Conservation (phyloP, 1,139 yeast species). For the Blastobotrys apis region DNA sequence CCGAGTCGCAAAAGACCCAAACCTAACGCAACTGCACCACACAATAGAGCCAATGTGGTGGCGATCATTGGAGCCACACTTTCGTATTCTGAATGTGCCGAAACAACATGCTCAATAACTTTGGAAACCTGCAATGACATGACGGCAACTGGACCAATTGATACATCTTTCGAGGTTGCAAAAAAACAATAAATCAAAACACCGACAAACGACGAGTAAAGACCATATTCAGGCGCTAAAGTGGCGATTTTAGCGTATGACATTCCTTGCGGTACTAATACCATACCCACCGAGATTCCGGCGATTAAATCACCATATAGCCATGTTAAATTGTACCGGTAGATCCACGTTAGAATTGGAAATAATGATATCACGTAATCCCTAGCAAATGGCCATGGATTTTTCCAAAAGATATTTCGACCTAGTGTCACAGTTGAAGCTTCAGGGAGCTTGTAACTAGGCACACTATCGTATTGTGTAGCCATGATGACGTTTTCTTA, state of each 20-base stretch:
- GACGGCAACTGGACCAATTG: conserved; percentile 96
- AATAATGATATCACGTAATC: conserved; percentile 60
- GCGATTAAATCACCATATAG: conserved; percentile 79
- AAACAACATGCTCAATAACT: conserved; percentile 63
- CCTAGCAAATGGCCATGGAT: conserved; percentile 28
- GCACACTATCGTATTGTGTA: conserved; percentile 9
- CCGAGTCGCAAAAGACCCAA: conserved; percentile 82
- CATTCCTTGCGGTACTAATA: conserved; percentile 93
- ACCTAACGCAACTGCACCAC: conserved; percentile 82
- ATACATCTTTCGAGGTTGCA: conserved; percentile 93
- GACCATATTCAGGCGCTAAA: conserved; percentile 75
- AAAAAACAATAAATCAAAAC: conserved; percentile 83
- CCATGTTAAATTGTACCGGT: conserved; percentile 79
- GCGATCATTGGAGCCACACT: conserved; percentile 50
- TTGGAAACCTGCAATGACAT: conserved; percentile 86
- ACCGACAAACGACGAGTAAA: conserved; percentile 90
- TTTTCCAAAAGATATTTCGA: conserved; percentile 13
- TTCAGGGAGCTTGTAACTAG: conserved; percentile 20
- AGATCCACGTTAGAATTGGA: conserved; percentile 78
- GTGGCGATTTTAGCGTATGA: conserved; percentile 89
- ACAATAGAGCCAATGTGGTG: conserved; percentile 68
- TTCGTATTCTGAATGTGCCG: conserved; percentile 41
- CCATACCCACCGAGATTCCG: conserved; percentile 90
- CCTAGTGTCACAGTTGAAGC: conserved; percentile 17
- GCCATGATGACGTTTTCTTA: background rate